Base-by-base conservation (phyloP, 148 eudicot genomes). In the Rhododendron williamsianum region DNA sequence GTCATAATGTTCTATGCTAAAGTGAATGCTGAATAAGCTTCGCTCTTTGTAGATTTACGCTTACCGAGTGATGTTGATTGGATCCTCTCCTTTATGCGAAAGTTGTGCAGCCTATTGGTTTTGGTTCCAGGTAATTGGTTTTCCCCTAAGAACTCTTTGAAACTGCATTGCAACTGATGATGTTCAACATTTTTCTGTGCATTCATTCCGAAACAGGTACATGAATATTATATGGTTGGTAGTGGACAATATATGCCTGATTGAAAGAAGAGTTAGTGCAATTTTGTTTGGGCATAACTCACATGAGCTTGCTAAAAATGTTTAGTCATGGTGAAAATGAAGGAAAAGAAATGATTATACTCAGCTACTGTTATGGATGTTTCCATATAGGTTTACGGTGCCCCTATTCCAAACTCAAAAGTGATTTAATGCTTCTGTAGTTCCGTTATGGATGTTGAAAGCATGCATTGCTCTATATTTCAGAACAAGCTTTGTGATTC, bases 71-170 rank as follows among this genome's bases (percentile, higher is more conserved):
- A 92, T 80, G 86, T 72, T 80, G 92, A 89, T 86, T 86, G 78
- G 76, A 89, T 87, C 85, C 81, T 89, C 60, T 83, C 91, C 73
- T 67, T 87, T 38, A 54, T 89, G 67, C 89, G 89, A 83, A 93
- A 93, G 87, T 84, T 93, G 30, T 93, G 94, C 89, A 89, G 93
- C 91, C 86, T 93, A 80, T 48, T 90, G 87, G 63, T 93, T 83
- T 86, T 92, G 91, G 88, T 90, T 89, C 96, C 96, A 90, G 96
- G 96, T 93, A 72, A 82, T 71, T 85, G 71, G 38, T 67, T 11
- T 72, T 43, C 72, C 16, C 35, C n/a, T 36, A 25, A 27, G 73
- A 67, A 11, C 13, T 71, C 18, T 4, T 71, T 71, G 36, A 27
- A 36, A 48, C 30, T 86, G 58, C 73, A 13, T 7, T 72, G 25